These are phyloP conservation scores for Russula ochroleuca DNA, from an alignment of 768 basidiomycete genomes.

Conservation along the genomic window DNA sequence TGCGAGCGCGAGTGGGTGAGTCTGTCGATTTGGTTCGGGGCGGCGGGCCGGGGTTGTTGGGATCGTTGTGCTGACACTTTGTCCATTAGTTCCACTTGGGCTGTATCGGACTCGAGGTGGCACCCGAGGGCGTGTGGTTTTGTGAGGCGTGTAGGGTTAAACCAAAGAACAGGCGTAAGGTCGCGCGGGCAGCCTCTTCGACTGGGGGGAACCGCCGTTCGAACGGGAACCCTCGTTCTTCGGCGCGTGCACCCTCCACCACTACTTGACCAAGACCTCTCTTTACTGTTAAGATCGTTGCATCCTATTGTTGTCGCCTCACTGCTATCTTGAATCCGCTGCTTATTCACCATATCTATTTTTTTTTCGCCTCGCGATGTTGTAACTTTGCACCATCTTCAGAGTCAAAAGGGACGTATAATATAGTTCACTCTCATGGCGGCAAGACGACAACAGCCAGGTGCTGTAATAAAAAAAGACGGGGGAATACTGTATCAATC, in stretches of 20 bases:
- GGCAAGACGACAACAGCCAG: neutral
- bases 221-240: conserved; percentile 23
- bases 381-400: neutral
- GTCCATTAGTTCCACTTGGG: conserved; percentile 65
- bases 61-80: neutral
- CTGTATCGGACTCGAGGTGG: conserved; percentile 62
- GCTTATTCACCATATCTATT: neutral
- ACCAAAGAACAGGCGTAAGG: conserved; percentile 46
- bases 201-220: conserved; percentile 41
- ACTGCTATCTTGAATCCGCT: neutral
- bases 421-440: neutral
- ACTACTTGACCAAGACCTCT: conserved; percentile 3
- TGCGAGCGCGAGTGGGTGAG: conserved; percentile 91
- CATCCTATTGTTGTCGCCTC: no score
- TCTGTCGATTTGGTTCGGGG: conserved; percentile 28
- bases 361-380: neutral
- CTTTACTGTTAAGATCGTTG: neutral
- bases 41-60: neutral
- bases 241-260: conserved; percentile 25
- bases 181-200: conserved; percentile 40
- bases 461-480: conserved; percentile 1
- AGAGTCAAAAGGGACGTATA: neutral
- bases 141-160: conserved; percentile 64
- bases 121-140: conserved; percentile 72
- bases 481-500: neutral